A percentile compares a stretch with the other conserved stretches of the same genome.
Evolutionary conservation across 2,329 filamentous ascomycete species (phyloP).

Genomic region (Aspergillus jensenii): DNA sequence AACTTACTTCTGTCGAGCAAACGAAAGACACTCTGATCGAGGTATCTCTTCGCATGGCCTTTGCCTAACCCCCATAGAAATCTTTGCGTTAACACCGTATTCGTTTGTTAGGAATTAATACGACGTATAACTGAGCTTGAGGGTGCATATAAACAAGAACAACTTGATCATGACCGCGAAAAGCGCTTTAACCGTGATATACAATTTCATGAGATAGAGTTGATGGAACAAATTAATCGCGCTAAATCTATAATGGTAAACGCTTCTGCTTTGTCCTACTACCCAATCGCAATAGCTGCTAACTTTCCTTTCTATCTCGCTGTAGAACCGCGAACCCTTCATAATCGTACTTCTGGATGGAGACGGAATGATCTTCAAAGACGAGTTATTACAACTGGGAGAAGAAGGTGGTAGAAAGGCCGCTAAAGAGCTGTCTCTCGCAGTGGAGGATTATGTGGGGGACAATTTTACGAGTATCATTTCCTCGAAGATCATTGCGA

Average conservation of each 20-base stretch:
- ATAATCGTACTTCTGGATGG: slow-evolving; percentile 57
- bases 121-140: slow-evolving; percentile 46
- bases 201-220: slow-evolving; percentile 47
- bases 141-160: slow-evolving; percentile 42
- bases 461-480: slow-evolving; percentile 42
- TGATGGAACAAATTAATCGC: slow-evolving; percentile 48
- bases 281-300: background rate
- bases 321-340: slow-evolving; percentile 54
- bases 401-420: slow-evolving; percentile 55
- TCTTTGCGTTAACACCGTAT: slow-evolving; percentile 16
- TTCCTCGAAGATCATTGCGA: slow-evolving; percentile 50
- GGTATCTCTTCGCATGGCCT: slow-evolving; percentile 29
- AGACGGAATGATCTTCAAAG: slow-evolving; percentile 56
- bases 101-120: slow-evolving; percentile 44
- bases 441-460: slow-evolving; percentile 46
- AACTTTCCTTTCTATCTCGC: slow-evolving; percentile 6
- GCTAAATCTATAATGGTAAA: slow-evolving; percentile 48
- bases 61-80: slow-evolving; percentile 3
- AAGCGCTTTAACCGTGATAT: slow-evolving; percentile 49
- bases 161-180: slow-evolving; percentile 50
- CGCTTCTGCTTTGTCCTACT: background rate
- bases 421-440: slow-evolving; percentile 49
- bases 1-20: slow-evolving; percentile 45
- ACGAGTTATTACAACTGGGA: slow-evolving; percentile 50
- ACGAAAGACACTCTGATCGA: slow-evolving; percentile 51